Conservation (phyloP, 2,329 filamentous ascomycete genomes). For the Penicillium sp. region DNA sequence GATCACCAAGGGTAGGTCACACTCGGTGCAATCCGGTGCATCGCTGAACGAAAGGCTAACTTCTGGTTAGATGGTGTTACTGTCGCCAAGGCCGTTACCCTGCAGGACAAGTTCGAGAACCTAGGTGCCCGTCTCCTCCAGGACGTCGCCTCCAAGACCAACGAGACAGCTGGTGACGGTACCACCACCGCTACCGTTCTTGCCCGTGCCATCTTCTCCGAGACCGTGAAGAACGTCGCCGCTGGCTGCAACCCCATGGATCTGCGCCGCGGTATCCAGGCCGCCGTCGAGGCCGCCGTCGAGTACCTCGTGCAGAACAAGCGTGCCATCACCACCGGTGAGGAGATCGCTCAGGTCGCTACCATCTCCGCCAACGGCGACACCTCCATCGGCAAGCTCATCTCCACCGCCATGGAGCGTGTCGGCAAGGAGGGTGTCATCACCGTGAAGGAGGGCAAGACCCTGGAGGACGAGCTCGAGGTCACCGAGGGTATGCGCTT, state of each 20-base stretch:
- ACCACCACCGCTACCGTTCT: conserved; percentile 98
- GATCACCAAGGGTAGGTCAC: conserved; percentile 94
- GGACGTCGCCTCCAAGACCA: conserved; percentile 98
- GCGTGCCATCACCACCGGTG: conserved; percentile 95
- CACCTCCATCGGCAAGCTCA: conserved; percentile 89
- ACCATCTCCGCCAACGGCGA: conserved; percentile 99
- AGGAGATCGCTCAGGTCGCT: conserved; percentile 95
- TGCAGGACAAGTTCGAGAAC: conserved; percentile 99
- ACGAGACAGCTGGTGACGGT: conserved; percentile 97
- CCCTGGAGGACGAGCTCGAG: conserved; percentile 94
- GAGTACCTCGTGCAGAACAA: conserved; percentile 95
- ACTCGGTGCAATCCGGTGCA: not conserved
- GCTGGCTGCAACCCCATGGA: conserved; percentile 99
- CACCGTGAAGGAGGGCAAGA: conserved; percentile 99
- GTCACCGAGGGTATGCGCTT: conserved; percentile 99
- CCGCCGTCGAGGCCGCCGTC: conserved; percentile 91
- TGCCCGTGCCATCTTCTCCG: conserved; percentile 96
- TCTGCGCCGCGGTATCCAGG: conserved; percentile 93
- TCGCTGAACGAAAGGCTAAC: conserved; percentile 18
- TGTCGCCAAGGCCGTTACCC: conserved; percentile 83
- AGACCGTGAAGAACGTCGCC: conserved; percentile 99
- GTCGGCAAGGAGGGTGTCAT: conserved; percentile 99
- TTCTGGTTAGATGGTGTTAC: conserved; percentile 74
- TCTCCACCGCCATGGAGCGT: conserved; percentile 99
- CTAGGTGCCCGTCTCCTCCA: conserved; percentile 94